phyloP scores from a whole-genome alignment of 2,329 filamentous ascomycete genomes.

The Beauveria pseudobassiana region DNA sequence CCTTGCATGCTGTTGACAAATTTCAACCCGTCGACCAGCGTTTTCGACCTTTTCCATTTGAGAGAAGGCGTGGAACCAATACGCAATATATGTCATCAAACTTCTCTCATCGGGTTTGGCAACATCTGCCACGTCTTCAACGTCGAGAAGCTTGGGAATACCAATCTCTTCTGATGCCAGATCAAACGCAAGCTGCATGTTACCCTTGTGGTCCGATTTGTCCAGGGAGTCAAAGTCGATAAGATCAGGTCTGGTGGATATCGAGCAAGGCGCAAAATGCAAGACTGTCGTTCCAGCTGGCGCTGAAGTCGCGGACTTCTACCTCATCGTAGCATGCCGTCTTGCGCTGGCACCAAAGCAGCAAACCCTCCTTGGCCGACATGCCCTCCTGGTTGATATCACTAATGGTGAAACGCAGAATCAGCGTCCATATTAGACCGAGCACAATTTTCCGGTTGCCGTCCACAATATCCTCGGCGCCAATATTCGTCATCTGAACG shows the following conservation, averaged over 20 bases:
- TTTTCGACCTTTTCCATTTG: conserved; percentile 99
- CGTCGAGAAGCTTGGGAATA: conserved; percentile 89
- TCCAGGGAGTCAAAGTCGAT: conserved; percentile 95
- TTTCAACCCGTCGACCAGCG: conserved; percentile 89
- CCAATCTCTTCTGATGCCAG: conserved; percentile 94
- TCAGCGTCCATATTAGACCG: conserved; percentile 95
- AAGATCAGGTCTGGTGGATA: conserved; percentile 88
- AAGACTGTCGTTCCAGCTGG: conserved; percentile 94
- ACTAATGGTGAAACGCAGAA: conserved; percentile 95
- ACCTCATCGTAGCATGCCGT: conserved; percentile 98
- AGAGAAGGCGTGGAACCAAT: conserved; percentile 99
- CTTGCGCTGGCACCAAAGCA: conserved; percentile 97
- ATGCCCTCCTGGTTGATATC: conserved; percentile 98
- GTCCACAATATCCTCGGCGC: conserved; percentile 95
- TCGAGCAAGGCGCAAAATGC: conserved; percentile 95
- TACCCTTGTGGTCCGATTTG: conserved; percentile 87
- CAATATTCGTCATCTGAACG: conserved; percentile 98
- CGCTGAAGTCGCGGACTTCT: conserved; percentile 88
- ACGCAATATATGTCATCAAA: conserved; percentile 99
- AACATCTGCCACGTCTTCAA: conserved; percentile 97
- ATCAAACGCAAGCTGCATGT: conserved; percentile 97
- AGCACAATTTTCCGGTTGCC: conserved; percentile 97
- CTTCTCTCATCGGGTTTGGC: conserved; percentile 91
- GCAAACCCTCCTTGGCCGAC: conserved; percentile 90
- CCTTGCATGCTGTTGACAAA: conserved; percentile 99